These are phyloP conservation scores for Apiospora koreana DNA, from an alignment of 2,329 filamentous ascomycete genomes.

Conservation along the genomic window DNA sequence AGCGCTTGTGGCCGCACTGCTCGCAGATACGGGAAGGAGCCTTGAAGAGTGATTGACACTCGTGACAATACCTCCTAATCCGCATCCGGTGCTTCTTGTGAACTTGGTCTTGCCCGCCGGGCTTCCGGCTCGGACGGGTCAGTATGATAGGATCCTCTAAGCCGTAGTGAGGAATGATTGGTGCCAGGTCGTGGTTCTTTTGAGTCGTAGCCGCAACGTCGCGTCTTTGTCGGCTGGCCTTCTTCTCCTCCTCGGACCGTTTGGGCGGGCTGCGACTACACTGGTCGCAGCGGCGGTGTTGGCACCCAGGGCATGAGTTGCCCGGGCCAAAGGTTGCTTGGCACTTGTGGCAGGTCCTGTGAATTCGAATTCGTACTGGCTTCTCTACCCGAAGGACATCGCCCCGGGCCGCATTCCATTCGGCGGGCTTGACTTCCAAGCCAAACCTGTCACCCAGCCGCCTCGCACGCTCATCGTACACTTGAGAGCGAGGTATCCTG, in stretches of 20 bases:
- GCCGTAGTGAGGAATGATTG: conserved; percentile 53
- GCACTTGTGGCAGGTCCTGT: conserved; percentile 81
- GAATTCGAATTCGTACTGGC: conserved; percentile 75
- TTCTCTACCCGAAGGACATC: conserved; percentile 69
- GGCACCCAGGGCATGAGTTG: conserved; percentile 74
- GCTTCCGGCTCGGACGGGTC: conserved; percentile 61
- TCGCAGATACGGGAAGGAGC: conserved; percentile 60
- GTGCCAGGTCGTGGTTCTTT: conserved; percentile 58
- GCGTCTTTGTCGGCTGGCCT: conserved; percentile 53
- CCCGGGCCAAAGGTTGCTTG: conserved; percentile 70
- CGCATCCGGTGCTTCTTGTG: conserved; percentile 73
- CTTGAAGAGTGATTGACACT: conserved; percentile 66
- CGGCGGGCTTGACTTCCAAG: conserved; percentile 54
- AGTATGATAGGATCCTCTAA: conserved; percentile 53
- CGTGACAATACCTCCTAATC: conserved; percentile 74
- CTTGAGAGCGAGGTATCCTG: conserved; percentile 43
- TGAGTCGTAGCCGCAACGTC: conserved; percentile 42
- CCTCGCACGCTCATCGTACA: conserved; percentile 58
- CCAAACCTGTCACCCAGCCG: conserved; percentile 57
- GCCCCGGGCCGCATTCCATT: conserved; percentile 54
- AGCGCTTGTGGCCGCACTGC: conserved; percentile 71
- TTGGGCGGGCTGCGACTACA: conserved; percentile 75
- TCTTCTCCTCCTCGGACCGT: conserved; percentile 57
- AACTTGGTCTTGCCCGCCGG: conserved; percentile 70
- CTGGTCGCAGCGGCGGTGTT: conserved; percentile 78